Conservation (phyloP, 2,329 filamentous ascomycete species). For the Biscogniauxia sp. region DNA sequence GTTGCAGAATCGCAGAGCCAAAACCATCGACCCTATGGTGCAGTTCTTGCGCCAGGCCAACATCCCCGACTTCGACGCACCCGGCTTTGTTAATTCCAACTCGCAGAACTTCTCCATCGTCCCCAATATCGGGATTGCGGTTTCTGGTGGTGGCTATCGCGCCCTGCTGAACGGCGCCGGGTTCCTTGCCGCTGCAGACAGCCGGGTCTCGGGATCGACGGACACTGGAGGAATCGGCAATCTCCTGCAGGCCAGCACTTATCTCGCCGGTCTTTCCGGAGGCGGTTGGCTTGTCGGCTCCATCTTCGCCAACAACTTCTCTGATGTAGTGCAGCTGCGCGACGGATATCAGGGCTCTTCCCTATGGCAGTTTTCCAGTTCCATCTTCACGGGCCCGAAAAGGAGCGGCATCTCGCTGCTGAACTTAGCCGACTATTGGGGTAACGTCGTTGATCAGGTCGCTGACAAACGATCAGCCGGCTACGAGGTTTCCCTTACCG, state of each 20-base stretch:
- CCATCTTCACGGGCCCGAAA: constrained; percentile 35
- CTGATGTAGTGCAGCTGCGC: constrained; percentile 48
- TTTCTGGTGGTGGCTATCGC: constrained; percentile 71
- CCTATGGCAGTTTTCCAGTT: constrained; percentile 37
- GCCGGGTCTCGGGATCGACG: constrained; percentile 59
- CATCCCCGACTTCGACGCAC: constrained; percentile 64
- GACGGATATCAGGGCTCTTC: constrained; percentile 29
- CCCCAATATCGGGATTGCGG: constrained; percentile 59
- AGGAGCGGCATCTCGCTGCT: constrained; percentile 27
- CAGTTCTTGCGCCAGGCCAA: constrained; percentile 69
- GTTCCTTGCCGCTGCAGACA: constrained; percentile 66
- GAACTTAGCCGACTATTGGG: constrained; percentile 54
- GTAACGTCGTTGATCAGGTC: constrained; percentile 56
- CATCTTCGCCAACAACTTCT: constrained; percentile 74
- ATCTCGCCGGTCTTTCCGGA: constrained; percentile 70
- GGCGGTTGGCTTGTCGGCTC: constrained; percentile 75
- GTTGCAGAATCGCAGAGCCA: constrained; percentile 68
- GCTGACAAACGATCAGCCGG: constrained; percentile 60
- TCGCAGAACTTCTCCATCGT: constrained; percentile 61
- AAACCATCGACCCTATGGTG: constrained; percentile 72
- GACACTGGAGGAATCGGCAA: constrained; percentile 62
- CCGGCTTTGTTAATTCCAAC: constrained; percentile 63
- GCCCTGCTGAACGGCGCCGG: constrained; percentile 71
- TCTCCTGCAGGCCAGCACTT: constrained; percentile 67
- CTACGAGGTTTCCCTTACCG: constrained; percentile 65